Conservation (phyloP, 2,329 filamentous ascomycete genomes). For the Herpotrichia juniperi region DNA sequence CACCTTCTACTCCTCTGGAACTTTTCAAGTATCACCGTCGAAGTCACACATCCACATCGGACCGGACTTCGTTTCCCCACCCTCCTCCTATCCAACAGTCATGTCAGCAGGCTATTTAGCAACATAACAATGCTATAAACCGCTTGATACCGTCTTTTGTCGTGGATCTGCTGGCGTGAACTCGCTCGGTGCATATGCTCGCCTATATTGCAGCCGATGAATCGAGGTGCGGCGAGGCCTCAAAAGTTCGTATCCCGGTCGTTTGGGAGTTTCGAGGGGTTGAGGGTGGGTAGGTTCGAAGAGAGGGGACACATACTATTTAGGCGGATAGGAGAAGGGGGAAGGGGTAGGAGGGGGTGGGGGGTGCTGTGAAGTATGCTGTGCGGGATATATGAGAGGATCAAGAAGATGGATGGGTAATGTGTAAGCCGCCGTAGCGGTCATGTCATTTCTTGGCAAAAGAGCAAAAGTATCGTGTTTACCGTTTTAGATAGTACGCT, state of each 20-base stretch:
- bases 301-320: conserved; percentile 12
- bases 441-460: too few relatives aligned
- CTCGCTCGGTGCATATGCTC: conserved; percentile 9
- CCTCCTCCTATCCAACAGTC: not conserved
- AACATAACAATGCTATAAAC: not conserved
- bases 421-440: too few relatives aligned
- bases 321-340: too few relatives aligned
- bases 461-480: too few relatives aligned
- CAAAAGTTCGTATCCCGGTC: conserved; percentile 11
- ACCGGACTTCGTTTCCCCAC: too few relatives aligned
- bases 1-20: not conserved
- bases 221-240: not conserved
- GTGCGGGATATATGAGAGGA: too few relatives aligned
- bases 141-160: conserved; percentile 7
- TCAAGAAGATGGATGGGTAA: too few relatives aligned
- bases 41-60: too few relatives aligned
- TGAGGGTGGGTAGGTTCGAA: conserved; percentile 7
- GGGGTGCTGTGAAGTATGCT: too few relatives aligned
- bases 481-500: too few relatives aligned
- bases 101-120: not conserved
- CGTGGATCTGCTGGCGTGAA: conserved; percentile 10
- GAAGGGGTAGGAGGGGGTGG: too few relatives aligned
- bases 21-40: not conserved
- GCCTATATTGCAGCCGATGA: conserved; percentile 3
- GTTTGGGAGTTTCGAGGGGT: conserved; percentile 18